These are phyloP conservation scores for Trichoderma citrinoviride DNA, from an alignment of 2,329 filamentous ascomycete species.

Conservation along the genomic window DNA sequence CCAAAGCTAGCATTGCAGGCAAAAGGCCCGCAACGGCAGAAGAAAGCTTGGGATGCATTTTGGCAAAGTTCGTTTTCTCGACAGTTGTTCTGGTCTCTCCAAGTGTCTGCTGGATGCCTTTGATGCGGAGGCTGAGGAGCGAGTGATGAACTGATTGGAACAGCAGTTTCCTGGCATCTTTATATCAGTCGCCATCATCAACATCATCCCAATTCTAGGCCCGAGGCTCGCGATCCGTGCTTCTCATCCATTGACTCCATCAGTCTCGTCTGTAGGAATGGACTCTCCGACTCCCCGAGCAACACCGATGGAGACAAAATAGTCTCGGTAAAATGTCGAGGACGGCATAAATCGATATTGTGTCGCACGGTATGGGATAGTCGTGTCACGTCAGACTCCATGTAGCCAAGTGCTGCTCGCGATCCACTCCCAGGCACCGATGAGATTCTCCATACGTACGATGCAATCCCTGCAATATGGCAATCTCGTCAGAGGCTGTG, in stretches of 20 bases:
- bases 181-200: background rate
- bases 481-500: background rate
- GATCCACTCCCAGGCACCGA: conserved; percentile 5
- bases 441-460: background rate
- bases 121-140: background rate
- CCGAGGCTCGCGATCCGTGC: background rate
- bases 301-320: background rate
- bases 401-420: background rate
- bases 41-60: conserved; percentile 18
- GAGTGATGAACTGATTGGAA: background rate
- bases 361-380: background rate
- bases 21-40: conserved; percentile 6
- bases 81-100: background rate
- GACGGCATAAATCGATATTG: background rate
- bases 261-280: background rate
- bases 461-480: background rate
- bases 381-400: background rate
- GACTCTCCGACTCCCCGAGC: conserved; percentile 9
- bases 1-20: conserved; percentile 16
- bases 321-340: background rate
- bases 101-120: background rate
- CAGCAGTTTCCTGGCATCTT: background rate
- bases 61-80: background rate
- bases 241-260: background rate
- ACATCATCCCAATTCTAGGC: background rate